These are phyloP conservation scores for Annona squamosa DNA, from an alignment of 164 flowering plant genomes.

Conservation along the genomic window DNA sequence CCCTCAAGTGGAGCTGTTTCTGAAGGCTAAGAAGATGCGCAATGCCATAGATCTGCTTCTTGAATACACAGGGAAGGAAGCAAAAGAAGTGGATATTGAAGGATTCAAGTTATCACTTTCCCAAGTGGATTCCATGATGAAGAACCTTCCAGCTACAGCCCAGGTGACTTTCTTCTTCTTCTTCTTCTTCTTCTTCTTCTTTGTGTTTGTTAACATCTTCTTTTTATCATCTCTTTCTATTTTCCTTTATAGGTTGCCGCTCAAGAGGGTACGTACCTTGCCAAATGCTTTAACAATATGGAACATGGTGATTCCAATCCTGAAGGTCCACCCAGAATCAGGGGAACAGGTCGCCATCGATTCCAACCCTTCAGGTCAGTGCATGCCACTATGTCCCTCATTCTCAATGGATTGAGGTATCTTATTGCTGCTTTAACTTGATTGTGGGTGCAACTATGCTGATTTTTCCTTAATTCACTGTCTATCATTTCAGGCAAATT, in stretches of 20 bases:
- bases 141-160: slow-evolving; percentile 90
- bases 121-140: slow-evolving; percentile 77
- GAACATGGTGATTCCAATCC: slow-evolving; percentile 58
- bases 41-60: slow-evolving; percentile 53
- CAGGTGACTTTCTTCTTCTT: slow-evolving; percentile 47
- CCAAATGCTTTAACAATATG: slow-evolving; percentile 76
- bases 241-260: slow-evolving; percentile 58
- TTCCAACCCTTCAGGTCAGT: slow-evolving; percentile 64
- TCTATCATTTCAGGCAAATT: not conserved
- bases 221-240: not conserved
- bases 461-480: not conserved
- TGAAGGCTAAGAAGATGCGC: slow-evolving; percentile 57
- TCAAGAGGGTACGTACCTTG: slow-evolving; percentile 80
- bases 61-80: slow-evolving; percentile 42
- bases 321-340: slow-evolving; percentile 76
- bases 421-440: not conserved
- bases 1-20: slow-evolving; percentile 76
- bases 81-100: slow-evolving; percentile 64
- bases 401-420: not conserved
- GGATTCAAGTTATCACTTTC: slow-evolving; percentile 67
- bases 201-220: not conserved
- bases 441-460: not conserved
- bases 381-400: not conserved
- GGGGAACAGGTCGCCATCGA: slow-evolving; percentile 70
- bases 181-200: not conserved